phyloP scores from a whole-genome alignment of 73 alveolate genomes.

The Loxodes magnus region DNA sequence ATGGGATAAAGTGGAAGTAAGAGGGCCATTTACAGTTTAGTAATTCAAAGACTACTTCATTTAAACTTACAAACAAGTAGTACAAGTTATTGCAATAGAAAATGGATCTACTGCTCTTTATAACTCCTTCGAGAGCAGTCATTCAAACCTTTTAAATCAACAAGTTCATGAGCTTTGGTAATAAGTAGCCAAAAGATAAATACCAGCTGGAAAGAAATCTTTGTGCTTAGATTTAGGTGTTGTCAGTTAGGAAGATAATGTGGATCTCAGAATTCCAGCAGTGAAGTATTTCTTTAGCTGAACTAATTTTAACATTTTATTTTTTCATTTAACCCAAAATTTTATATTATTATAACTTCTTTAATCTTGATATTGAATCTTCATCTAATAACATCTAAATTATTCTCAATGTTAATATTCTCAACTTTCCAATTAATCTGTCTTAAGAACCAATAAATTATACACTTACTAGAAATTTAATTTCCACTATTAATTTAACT shows the following conservation, averaged over 20 bases:
- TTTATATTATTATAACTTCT: no score
- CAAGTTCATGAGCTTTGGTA: constrained; percentile 53
- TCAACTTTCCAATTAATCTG: no score
- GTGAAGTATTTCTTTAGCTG: not conserved
- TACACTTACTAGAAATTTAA: no score
- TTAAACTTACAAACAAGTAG: constrained; percentile 39
- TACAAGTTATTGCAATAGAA: constrained; percentile 55
- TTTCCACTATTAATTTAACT: no score
- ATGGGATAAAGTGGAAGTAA: constrained; percentile 83
- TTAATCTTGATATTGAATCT: no score
- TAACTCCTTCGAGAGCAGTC: constrained; percentile 31
- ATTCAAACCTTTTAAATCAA: constrained; percentile 19
- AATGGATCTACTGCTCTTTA: constrained; percentile 43
- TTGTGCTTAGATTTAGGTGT: constrained; percentile 54
- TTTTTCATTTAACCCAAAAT: no score
- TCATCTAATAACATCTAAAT: no score
- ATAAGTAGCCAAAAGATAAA: constrained; percentile 17
- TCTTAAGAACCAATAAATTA: no score
- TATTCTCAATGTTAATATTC: no score
- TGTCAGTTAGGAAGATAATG: constrained; percentile 29
- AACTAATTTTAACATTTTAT: constrained; percentile 16
- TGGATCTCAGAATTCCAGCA: not conserved
- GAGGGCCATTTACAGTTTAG: constrained; percentile 65
- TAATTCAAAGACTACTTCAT: constrained; percentile 54
- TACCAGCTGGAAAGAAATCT: constrained; percentile 44